Evolutionary conservation across 352 stramenopile genomes (phyloP), one percentile per base, ranked within the genome.

Genomic region (Globisporangium lucens): DNA sequence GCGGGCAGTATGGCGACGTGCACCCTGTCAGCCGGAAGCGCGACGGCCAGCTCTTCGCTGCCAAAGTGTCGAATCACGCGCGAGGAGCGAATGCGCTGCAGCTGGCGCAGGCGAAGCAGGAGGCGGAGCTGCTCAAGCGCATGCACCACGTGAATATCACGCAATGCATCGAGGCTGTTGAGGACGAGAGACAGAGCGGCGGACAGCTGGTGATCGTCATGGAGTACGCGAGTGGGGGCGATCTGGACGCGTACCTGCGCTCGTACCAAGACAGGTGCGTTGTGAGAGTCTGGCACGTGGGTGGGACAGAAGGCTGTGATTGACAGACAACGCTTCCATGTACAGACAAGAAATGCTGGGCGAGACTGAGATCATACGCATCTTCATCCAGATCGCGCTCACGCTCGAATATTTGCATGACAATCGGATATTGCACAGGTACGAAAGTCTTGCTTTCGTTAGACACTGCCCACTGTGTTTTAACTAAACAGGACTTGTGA

Each of bases 111-210:
- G 55, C 43, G 2, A 56, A 59, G 7, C 66, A 82, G 27, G 87
- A 96, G 61, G 85, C 87, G 12, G 65, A 80, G 29, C 47, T 92
- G 35, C 56, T 91, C 6, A 69, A 74, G 53, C 38, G 56, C 4
- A 71, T 95, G 30, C 62, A 72, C 6, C 86, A 93, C 33, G 71
- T 76, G 0, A 92, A 94, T 61, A 83, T 93, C 61, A 71, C 93
- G 3, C 78, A 79, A 27, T 93, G 78, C 55, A 59, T 91, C 30
- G 79, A 90, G 17, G 58, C 73, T 7, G 63, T 90, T 30, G 71
- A 83, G 8, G 60, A 36, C 3, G 24, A 33, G 1, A n/a, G 13
- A 1, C 41, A 20, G 10, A 10, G 13, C 27, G 56, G 65, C 7
- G n/a, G 33, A 15, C 67, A 76, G 41, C 59, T 83, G 13, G 73